These are phyloP conservation scores for Podospora comata DNA, from an alignment of 495 filamentous ascomycete genomes.

Conservation along the genomic window DNA sequence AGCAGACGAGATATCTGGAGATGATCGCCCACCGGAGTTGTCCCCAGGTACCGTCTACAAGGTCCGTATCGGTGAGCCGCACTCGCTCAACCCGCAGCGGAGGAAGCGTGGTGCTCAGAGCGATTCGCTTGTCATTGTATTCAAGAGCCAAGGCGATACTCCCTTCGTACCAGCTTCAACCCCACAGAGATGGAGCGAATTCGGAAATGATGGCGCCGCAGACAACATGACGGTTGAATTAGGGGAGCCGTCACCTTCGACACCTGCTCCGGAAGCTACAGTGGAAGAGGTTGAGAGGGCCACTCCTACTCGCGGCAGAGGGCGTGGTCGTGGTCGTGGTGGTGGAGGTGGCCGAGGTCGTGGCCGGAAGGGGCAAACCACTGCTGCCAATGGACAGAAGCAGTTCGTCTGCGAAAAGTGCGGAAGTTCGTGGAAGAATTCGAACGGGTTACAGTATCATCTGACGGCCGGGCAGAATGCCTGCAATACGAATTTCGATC, in stretches of 20 bases:
- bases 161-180: background rate
- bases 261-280: background rate
- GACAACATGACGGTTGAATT: background rate
- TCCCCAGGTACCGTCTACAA: slow-evolving; percentile 9
- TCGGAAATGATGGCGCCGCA: background rate
- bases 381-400: slow-evolving; percentile 21
- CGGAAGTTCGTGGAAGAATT: slow-evolving; percentile 50
- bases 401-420: slow-evolving; percentile 46
- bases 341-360: slow-evolving; percentile 21
- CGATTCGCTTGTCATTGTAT: slow-evolving; percentile 37
- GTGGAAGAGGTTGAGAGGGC: background rate
- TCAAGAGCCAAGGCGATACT: slow-evolving; percentile 14
- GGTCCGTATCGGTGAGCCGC: slow-evolving; percentile 23
- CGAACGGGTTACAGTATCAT: slow-evolving; percentile 53
- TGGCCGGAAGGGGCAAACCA: slow-evolving; percentile 20
- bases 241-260: background rate
- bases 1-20: slow-evolving; percentile 10
- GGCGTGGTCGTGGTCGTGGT: slow-evolving; percentile 21
- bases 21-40: background rate
- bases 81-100: slow-evolving; percentile 24
- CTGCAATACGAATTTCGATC: slow-evolving; percentile 51
- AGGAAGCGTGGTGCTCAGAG: slow-evolving; percentile 15
- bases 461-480: slow-evolving; percentile 43
- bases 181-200: background rate
- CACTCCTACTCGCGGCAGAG: slow-evolving; percentile 20